Base-by-base conservation (phyloP, 1,284 basidiomycete genomes). In the Mycosarcoma mackinlayi region DNA sequence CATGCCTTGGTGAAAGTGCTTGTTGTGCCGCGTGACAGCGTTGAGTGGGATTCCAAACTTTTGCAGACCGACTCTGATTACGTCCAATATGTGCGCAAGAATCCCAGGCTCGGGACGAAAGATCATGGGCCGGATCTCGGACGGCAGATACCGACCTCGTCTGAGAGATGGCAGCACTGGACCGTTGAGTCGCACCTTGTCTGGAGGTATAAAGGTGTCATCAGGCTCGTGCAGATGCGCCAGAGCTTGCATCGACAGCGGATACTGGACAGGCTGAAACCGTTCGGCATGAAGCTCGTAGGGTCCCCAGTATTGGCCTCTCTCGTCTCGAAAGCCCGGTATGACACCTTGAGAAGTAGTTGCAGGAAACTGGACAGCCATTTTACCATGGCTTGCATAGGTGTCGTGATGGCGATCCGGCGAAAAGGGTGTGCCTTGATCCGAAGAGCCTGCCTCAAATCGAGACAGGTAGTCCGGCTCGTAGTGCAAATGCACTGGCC, bases 221-320 rank as follows among this genome's bases (percentile, higher is more conserved):
- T 35, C 34, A 14, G n/a, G n/a, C n/a, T 35, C 16, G 7, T 10
- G n/a, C 13, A 35, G n/a, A 35, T 35, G 34, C 16, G 13, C n/a
- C 14, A 35, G 47, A 10, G 10, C 35, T 21, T 19, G 35, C 18
- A 30, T 13, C 16, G 19, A 18, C 19, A 39, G 23, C 4, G 47
- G 47, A 28, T 50, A 40, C 3, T 31, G 8, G 11, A 39, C 19
- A 14, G 37, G 30, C 37, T 50, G 47, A 16, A 50, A 50, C 25
- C 23, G 14, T 4, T 30, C 37, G 3, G 25, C 10, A 31, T 50
- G 25, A 5, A 50, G 25, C 6, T 30, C 18, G 16, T 30, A 39
- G 3, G 47, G 47, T 3, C 47, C 35, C 47, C 47, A 50, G 9
- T 10, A 9, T 18, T 27, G 27, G 23, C 37, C 37, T 18, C 34